Conservation (phyloP, 2,329 filamentous ascomycete species). For the Biscogniauxia sp. region DNA sequence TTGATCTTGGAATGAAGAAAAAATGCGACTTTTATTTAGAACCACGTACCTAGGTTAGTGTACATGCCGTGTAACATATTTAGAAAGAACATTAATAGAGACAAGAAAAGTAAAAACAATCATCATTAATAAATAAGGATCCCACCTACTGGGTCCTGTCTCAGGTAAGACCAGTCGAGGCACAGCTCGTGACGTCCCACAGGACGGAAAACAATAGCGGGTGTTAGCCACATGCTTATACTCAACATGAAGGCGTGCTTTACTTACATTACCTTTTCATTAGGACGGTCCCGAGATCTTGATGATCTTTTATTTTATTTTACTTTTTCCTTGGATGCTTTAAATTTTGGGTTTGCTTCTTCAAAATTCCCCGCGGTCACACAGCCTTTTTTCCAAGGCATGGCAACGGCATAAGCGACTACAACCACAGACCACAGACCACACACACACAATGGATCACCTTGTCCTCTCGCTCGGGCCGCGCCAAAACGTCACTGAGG, state of each 20-base stretch:
- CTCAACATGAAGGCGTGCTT: not conserved
- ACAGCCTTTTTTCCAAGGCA: not conserved
- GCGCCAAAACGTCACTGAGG: not conserved
- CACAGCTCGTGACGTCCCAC: not conserved
- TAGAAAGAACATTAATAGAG: no score
- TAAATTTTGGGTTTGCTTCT: not conserved
- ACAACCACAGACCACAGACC: not conserved
- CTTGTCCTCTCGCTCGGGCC: not conserved
- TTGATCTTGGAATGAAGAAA: no score
- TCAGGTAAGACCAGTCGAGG: not conserved
- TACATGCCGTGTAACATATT: no score
- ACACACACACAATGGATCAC: no score
- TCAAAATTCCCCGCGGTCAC: not conserved
- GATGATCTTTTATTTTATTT: no score
- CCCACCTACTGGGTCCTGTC: not conserved
- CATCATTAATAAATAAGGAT: not conserved
- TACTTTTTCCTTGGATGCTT: not conserved
- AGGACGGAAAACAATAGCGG: not conserved
- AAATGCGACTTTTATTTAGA: no score
- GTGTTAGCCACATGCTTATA: not conserved
- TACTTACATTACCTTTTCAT: not conserved
- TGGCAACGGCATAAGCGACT: not conserved
- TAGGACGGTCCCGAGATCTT: not conserved
- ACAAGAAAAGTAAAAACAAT: no score
- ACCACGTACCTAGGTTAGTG: no score